Evolutionary conservation across 306 rosid species (phyloP), one percentile per base, ranked within the genome.

Genomic region (Psophocarpus tetragonolobus): DNA sequence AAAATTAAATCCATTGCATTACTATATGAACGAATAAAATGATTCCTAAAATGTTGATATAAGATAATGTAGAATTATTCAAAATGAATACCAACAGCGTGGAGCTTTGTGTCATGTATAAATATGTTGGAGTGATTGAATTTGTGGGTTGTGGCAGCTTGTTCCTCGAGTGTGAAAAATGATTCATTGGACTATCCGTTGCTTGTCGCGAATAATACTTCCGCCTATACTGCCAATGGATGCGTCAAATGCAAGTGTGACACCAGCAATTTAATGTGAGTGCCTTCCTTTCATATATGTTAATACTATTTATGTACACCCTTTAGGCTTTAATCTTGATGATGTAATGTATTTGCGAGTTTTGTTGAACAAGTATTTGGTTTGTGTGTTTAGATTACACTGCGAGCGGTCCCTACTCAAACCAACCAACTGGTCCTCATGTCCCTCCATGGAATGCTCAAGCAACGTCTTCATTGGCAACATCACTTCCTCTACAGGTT

Each of bases 231-330:
- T 5, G 99, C 99, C 9, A 29, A 76, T 45, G 48, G 77, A 13
- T 95, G 99, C 29, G 90, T 95, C 20, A 88, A 82, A 77, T 95
- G 99, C 90, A 75, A 32, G 7, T 87, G 97, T 24, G 74, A 82
- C 29, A 70, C 86, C 21, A 62, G 82, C 57, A 85, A 77, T 30
- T 81, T 18, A 58, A 64, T 47, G 97, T 94, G 58, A 88, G 91
- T 80, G n/a, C 35, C 41, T 20, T 4, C 8, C 39, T 0, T 17
- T 58, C 62, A 3, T 1, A 11, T 9, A 54, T 23, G 24, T 54
- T 54, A 54, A 9, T 17, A 48, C 54, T 54, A 21, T 21, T 21
- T 53, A 21, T 53, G 15, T 1, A 21, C 35, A 21, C 35, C 21
- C 13, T 70, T 29, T 13, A 8, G 20, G n/a, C n/a, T n/a, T n/a